Conservation (phyloP, 768 basidiomycete genomes). For the Brasilioporus rufonigricans region DNA sequence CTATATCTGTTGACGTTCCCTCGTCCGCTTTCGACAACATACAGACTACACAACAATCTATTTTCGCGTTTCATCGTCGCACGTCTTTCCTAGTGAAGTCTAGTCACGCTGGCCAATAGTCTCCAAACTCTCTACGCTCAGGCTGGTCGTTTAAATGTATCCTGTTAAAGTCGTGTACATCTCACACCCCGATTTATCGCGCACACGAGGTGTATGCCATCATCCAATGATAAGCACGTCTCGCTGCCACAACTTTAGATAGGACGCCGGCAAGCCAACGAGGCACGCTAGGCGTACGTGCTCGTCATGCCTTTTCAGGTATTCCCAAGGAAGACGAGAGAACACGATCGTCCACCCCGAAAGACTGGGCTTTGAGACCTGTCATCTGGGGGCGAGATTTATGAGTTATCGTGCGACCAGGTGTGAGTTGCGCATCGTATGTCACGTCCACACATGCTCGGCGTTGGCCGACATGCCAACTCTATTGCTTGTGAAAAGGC, state of each 20-base stretch:
- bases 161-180: neutral
- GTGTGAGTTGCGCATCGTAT: neutral
- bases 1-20: neutral
- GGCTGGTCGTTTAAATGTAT: too few relatives aligned
- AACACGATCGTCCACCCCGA: neutral
- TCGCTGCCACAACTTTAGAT: neutral
- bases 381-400: neutral
- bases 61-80: neutral
- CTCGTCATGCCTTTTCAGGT: neutral
- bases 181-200: too few relatives aligned
- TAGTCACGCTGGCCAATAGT: too few relatives aligned
- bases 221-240: neutral
- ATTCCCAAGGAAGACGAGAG: neutral
- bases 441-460: neutral
- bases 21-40: neutral
- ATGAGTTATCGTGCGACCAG: neutral
- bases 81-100: neutral
- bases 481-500: neutral
- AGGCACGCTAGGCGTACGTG: too few relatives aligned
- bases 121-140: too few relatives aligned
- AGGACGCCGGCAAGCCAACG: neutral
- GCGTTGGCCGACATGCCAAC: neutral
- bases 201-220: neutral
- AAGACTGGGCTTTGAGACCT: neutral
- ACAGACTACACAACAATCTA: neutral